Evolutionary conservation across 2,329 filamentous ascomycete genomes (phyloP).

Genomic region (Colletotrichum acutatum): DNA sequence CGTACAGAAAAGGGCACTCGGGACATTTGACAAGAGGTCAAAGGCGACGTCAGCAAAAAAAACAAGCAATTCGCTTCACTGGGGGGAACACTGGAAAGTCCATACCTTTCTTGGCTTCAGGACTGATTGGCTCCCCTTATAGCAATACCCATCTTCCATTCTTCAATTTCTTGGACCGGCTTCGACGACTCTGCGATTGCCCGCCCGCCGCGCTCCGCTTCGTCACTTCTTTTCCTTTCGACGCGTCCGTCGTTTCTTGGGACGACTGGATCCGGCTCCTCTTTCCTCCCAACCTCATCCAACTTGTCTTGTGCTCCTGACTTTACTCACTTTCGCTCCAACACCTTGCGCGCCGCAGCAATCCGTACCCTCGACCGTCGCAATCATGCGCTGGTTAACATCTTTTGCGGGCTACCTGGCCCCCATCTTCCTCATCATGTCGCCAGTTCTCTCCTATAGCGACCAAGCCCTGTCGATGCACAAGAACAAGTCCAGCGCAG

Average conservation of each 20-base stretch:
- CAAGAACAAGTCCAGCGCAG: conserved; percentile 70
- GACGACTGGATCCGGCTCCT: not conserved
- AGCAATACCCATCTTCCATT: not conserved
- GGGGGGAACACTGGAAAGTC: conserved; percentile 1
- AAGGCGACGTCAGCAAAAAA: conserved; percentile 29
- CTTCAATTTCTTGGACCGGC: conserved; percentile 17
- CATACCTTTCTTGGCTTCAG: conserved; percentile 16
- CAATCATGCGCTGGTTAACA: conserved; percentile 30
- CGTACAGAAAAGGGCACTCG: not conserved
- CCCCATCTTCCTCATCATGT: conserved; percentile 72
- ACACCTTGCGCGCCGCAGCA: not conserved
- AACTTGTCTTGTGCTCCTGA: not conserved
- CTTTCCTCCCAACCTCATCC: not conserved
- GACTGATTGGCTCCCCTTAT: conserved; percentile 23
- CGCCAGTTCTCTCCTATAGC: conserved; percentile 72
- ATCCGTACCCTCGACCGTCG: not conserved
- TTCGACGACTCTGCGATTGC: conserved; percentile 25
- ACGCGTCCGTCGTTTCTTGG: conserved; percentile 21
- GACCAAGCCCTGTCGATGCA: conserved; percentile 76
- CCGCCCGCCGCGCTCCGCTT: conserved; percentile 27
- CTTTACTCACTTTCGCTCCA: not conserved
- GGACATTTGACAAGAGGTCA: not conserved
- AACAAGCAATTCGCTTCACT: conserved; percentile 30
- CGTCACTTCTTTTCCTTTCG: conserved; percentile 24
- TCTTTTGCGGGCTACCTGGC: conserved; percentile 65